These are phyloP conservation scores for Nannochloropsis gaditana DNA, from an alignment of 108 stramenopile species.

Conservation along the genomic window DNA sequence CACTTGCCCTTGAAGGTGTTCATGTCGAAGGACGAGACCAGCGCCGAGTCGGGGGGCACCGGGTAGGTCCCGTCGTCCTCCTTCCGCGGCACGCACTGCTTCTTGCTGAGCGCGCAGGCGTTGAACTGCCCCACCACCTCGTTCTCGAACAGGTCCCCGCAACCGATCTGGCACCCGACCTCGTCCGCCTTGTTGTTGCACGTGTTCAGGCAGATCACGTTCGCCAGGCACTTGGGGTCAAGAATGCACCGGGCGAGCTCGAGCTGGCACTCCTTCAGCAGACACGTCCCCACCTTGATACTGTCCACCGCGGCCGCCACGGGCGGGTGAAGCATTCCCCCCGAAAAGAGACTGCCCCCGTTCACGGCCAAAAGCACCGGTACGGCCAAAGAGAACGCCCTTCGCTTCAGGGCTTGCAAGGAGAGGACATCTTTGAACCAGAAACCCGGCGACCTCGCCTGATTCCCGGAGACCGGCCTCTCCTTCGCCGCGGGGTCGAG, in stretches of 20 bases:
- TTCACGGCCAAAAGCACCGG: not conserved
- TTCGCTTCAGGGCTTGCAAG: not conserved
- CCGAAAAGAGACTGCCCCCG: not conserved
- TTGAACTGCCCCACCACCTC: conserved; percentile 91
- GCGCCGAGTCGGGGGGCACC: conserved; percentile 58
- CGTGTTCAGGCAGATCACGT: conserved; percentile 85
- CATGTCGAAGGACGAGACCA: conserved; percentile 74
- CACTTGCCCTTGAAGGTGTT: conserved; percentile 75
- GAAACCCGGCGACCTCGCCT: not conserved
- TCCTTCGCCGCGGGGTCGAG: not conserved
- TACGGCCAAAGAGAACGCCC: not conserved
- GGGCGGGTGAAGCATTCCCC: not conserved
- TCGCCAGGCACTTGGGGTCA: conserved; percentile 85
- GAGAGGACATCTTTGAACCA: not conserved
- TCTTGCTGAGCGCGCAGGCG: conserved; percentile 82
- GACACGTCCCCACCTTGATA: conserved; percentile 38
- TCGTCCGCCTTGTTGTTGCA: conserved; percentile 71
- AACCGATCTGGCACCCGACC: conserved; percentile 83
- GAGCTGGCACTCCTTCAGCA: conserved; percentile 35
- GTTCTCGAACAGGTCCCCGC: conserved; percentile 90
- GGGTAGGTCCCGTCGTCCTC: conserved; percentile 83
- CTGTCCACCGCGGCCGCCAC: conserved; percentile 30
- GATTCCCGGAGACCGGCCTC: no score
- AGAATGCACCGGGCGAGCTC: conserved; percentile 70
- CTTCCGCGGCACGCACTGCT: conserved; percentile 79